Evolutionary conservation across 169 alveolate species (phyloP).

Genomic region (Toxoplasma gondii): DNA sequence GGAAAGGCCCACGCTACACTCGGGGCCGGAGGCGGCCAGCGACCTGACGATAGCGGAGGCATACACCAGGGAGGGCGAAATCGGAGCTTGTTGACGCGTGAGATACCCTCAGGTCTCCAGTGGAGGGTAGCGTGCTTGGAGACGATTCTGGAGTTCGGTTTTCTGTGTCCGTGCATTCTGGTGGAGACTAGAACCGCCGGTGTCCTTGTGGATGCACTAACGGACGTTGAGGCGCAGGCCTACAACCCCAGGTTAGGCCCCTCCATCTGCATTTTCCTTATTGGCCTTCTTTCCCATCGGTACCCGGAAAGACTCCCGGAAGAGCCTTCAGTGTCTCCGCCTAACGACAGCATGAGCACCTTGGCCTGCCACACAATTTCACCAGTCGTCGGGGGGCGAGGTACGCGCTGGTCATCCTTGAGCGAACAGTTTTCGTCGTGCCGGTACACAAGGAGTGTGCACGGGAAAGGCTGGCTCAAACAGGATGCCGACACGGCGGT

Average conservation of each 20-base stretch:
- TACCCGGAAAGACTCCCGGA: background rate
- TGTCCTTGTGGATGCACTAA: background rate
- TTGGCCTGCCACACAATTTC: background rate
- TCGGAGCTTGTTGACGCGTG: background rate
- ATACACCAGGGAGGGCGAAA: background rate
- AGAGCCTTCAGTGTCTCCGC: background rate
- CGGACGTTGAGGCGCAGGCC: background rate
- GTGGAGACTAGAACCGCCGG: background rate
- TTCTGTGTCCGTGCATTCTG: background rate
- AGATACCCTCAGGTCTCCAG: background rate
- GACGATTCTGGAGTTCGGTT: background rate
- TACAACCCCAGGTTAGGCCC: conserved; percentile 13
- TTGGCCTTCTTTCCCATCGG: conserved; percentile 1
- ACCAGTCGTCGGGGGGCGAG: background rate
- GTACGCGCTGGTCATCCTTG: background rate
- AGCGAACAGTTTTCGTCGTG: background rate
- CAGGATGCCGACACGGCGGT: background rate
- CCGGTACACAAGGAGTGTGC: background rate
- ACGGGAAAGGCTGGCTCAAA: background rate
- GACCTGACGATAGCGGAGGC: background rate
- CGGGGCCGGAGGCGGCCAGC: background rate
- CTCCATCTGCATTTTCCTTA: background rate
- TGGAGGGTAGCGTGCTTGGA: conserved; percentile 21
- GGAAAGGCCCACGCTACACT: background rate
- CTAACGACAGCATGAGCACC: background rate